Evolutionary conservation across 495 filamentous ascomycete genomes (phyloP).

Genomic region (Cryomyces minteri): DNA sequence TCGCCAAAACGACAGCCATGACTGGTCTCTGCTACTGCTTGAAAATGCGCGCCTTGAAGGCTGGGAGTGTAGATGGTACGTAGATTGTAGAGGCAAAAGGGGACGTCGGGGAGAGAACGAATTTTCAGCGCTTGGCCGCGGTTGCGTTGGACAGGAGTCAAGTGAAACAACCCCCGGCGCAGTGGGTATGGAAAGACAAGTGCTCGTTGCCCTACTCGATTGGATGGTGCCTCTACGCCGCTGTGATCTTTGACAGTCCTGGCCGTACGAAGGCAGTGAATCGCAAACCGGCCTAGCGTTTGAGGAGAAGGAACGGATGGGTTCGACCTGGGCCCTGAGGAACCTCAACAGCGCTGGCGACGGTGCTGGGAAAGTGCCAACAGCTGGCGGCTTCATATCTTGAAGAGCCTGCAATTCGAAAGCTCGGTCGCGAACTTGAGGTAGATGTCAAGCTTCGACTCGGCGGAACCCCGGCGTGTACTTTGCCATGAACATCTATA

Average conservation of each 20-base stretch:
- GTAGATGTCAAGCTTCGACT: too few relatives aligned
- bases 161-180: background rate
- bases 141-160: background rate
- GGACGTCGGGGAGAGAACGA: too few relatives aligned
- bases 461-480: too few relatives aligned
- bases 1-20: constrained; percentile 2
- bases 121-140: background rate
- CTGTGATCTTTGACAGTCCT: background rate
- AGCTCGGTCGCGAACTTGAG: too few relatives aligned
- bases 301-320: background rate
- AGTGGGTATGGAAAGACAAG: background rate
- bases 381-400: constrained; percentile 1
- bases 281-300: background rate
- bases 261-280: background rate
- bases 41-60: background rate
- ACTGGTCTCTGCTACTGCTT: background rate
- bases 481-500: too few relatives aligned
- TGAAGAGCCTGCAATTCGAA: background rate
- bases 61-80: constrained; percentile 1
- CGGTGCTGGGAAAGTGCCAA: background rate
- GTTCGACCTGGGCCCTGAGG: background rate
- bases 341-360: background rate
- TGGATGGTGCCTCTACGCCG: background rate
- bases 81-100: background rate
- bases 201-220: background rate